Percentiles rank a stretch among this genome's conserved stretches.
Evolutionary conservation across 1,284 basidiomycete genomes (phyloP).

Genomic region (Cronartium quercuum): DNA sequence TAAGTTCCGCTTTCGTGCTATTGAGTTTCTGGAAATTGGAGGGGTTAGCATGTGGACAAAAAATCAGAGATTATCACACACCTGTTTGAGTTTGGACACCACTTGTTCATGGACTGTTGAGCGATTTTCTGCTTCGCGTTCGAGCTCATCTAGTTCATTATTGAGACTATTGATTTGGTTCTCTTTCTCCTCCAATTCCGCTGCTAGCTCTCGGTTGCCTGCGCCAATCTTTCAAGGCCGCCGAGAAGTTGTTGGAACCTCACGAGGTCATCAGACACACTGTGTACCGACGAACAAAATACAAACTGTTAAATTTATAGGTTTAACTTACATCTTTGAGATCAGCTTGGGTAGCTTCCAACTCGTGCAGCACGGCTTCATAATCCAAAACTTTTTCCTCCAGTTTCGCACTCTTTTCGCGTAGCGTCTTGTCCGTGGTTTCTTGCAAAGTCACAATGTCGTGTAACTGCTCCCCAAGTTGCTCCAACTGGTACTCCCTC

Average conservation of each 20-base stretch:
- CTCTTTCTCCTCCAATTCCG: constrained; percentile 55
- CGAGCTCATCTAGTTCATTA: constrained; percentile 52
- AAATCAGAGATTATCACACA: constrained; percentile 47
- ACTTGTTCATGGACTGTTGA: constrained; percentile 66
- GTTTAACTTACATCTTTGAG: constrained; percentile 61
- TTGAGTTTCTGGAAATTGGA: constrained; percentile 41
- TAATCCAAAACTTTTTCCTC: constrained; percentile 66
- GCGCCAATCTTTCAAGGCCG: constrained; percentile 56
- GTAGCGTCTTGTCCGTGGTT: constrained; percentile 66
- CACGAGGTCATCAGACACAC: constrained; percentile 33
- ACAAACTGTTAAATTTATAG: neutral
- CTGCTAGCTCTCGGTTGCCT: constrained; percentile 53
- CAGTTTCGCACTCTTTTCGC: constrained; percentile 55
- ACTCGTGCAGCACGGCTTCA: constrained; percentile 64
- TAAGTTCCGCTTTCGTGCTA: constrained; percentile 43
- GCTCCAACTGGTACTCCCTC: constrained; percentile 65
- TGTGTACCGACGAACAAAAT: neutral
- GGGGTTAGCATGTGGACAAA: neutral
- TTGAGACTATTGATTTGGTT: constrained; percentile 48
- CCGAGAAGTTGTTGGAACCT: too few species aligned
- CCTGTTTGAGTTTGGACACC: constrained; percentile 69
- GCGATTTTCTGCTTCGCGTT: constrained; percentile 62
- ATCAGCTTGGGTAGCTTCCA: constrained; percentile 62
- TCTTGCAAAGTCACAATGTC: constrained; percentile 66
- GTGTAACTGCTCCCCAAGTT: constrained; percentile 61